Base-by-base conservation (phyloP, 805 yeast species). In the Wickerhamomyces bisporus region DNA sequence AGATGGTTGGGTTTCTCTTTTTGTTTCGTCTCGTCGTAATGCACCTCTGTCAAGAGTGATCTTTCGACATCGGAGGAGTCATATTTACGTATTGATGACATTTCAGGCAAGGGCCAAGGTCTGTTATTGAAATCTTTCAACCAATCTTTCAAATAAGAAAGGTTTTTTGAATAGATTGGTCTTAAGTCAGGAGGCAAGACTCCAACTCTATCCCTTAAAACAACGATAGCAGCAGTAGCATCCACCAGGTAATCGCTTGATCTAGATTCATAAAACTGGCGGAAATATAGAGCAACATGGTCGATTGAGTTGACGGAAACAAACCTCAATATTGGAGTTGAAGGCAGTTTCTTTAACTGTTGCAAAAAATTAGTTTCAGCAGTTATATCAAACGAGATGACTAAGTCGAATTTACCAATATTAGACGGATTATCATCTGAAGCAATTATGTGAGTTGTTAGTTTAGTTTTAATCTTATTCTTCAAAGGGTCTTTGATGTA, bases 271-370 rank as follows among this genome's bases (percentile, higher is more conserved):
- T 35, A 53, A 13, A 24, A 48, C 43, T 49, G 59, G 48, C 62
- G 64, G 65, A 78, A 73, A 50, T 70, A 64, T 41, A 72, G 52
- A 44, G 77, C 75, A 44, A 87, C 79, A 56, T 91, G 98, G 50
- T 91, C 96, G 19, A 86, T 77, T 3, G 95, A 81, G 50, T 86
- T 81, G 41, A 81, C 74, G 2, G 96, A 82, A 3, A 86, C 77
- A 18, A 91, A 64, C 26, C 91, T 64, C 19, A 91, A 53, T 5
- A 86, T 63, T 9, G 86, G 81, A 0, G 83, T 73, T 9, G 50
- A 55, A 8, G 45, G 30, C 34, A 39, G 46, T 24, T 33, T 47
- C 40, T 32, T 55, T 42, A 50, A 65, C 38, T 52, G 67, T 61
- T 34, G 60, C 51, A 47, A 57, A 42, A 31, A 45, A 26, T 17